Evolutionary conservation across 2,329 filamentous ascomycete genomes (phyloP).

Genomic region (Fusarium anguioides): DNA sequence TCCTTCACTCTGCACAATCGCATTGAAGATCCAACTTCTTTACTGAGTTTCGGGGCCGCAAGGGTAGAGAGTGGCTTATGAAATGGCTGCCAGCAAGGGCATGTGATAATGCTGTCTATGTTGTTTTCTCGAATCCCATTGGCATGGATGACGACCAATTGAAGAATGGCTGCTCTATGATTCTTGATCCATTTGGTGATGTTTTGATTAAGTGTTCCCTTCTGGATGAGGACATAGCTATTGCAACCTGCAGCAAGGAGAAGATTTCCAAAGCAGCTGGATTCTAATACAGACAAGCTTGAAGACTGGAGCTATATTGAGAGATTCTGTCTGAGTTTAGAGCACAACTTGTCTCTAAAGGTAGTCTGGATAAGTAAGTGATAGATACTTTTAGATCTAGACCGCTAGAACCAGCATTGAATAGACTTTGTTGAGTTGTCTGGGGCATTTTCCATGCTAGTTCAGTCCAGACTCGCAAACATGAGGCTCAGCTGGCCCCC

Average conservation of each 20-base stretch:
- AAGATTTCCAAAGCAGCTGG: background rate
- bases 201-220: background rate
- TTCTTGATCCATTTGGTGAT: background rate
- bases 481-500: accelerated
- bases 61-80: background rate
- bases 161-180: background rate
- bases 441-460: too few relatives aligned
- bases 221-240: background rate
- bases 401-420: too few relatives aligned
- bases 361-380: background rate
- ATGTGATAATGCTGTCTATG: background rate
- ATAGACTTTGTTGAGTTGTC: too few relatives aligned
- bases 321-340: background rate
- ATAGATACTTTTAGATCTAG: too few relatives aligned
- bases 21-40: background rate
- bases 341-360: background rate
- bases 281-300: background rate
- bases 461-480: background rate
- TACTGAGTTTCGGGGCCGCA: background rate
- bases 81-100: slow-evolving; percentile 3
- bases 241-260: background rate
- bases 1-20: background rate
- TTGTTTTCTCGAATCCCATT: background rate
- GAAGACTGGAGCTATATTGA: background rate
- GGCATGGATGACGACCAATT: background rate